Evolutionary conservation across 345 rosid species (phyloP).

Genomic region (Dovyalis caffra): DNA sequence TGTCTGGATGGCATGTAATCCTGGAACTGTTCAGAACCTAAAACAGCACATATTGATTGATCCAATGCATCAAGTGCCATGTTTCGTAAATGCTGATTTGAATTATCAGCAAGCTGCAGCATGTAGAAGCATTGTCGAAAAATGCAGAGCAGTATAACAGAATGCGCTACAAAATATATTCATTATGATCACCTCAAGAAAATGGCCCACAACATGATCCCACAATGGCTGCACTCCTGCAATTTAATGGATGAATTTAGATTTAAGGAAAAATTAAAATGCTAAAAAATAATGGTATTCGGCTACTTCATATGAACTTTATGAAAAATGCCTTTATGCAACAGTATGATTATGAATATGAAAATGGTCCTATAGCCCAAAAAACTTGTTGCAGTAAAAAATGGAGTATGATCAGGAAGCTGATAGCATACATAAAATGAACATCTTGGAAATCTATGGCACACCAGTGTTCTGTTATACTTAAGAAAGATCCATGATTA

Average conservation of each 20-base stretch:
- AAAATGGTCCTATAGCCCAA: no score
- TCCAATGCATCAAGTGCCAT: constrained; percentile 96
- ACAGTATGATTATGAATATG: background rate
- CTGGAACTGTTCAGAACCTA: constrained; percentile 82
- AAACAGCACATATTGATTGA: constrained; percentile 87
- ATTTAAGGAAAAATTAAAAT: constrained; percentile 1
- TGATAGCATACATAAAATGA: background rate
- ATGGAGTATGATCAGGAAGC: background rate
- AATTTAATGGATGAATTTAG: constrained; percentile 5
- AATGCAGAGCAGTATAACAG: constrained; percentile 15
- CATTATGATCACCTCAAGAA: constrained; percentile 65
- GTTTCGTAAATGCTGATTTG: constrained; percentile 74
- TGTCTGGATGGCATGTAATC: constrained; percentile 42
- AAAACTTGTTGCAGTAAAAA: background rate
- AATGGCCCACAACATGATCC: constrained; percentile 93
- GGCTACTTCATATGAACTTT: background rate
- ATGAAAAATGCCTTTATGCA: background rate
- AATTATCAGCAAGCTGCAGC: constrained; percentile 84
- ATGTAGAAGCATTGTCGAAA: constrained; percentile 35
- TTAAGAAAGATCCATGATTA: background rate
- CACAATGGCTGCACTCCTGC: constrained; percentile 90
- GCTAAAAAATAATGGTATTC: background rate
- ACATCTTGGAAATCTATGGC: background rate
- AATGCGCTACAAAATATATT: constrained; percentile 20
- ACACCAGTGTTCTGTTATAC: background rate